Conservation (phyloP, 176 grass and related monocot genomes). For the Oropetium thomaeum region DNA sequence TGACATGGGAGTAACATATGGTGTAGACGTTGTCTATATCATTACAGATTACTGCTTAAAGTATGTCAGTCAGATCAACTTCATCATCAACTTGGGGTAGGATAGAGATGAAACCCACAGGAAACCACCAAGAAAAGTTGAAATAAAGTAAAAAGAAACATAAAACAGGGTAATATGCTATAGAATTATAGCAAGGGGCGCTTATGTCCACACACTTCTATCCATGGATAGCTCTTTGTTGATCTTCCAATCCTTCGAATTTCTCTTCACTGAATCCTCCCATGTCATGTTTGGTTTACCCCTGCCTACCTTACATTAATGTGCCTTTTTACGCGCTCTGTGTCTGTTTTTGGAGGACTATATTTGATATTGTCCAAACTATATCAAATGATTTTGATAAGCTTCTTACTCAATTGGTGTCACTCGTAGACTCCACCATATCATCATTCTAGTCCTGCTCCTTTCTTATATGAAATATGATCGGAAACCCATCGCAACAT, state of each 20-base stretch:
- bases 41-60: conserved; percentile 7
- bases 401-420: too few species aligned
- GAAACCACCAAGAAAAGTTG: neutral
- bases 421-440: too few species aligned
- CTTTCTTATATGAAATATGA: too few species aligned
- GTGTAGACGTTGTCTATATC: neutral
- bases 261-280: neutral
- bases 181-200: neutral
- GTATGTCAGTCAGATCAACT: neutral
- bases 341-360: too few species aligned
- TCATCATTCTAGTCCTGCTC: too few species aligned
- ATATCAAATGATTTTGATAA: too few species aligned
- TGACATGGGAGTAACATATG: neutral
- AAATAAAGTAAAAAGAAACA: neutral
- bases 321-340: too few species aligned
- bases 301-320: neutral
- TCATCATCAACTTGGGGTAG: neutral
- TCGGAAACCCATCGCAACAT: too few species aligned
- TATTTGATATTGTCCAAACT: too few species aligned
- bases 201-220: neutral
- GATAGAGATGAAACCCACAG: neutral
- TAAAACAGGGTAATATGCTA: neutral
- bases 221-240: neutral
- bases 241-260: neutral
- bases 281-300: neutral